Conservation (phyloP, 225 moss, liverwort and hornwort genomes). For the Bryoerythrophyllum caledonicum region DNA sequence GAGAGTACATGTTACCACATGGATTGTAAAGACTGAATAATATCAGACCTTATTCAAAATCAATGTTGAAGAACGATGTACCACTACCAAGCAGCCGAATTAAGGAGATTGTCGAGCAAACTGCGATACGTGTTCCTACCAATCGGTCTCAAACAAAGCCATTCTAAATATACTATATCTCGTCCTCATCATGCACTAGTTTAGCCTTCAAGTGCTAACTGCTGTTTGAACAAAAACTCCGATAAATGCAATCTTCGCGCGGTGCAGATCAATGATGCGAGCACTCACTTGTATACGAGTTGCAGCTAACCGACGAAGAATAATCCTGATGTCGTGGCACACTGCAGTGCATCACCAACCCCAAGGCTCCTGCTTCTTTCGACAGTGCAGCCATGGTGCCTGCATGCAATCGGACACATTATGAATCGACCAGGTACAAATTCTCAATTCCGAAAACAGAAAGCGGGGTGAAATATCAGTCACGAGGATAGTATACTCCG, state of each 20-base stretch:
- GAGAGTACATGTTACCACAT: background rate
- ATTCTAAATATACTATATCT: background rate
- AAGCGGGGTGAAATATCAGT: background rate
- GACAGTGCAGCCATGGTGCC: slow-evolving; percentile 28
- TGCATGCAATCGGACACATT: background rate
- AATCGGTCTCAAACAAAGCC: background rate
- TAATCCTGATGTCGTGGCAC: background rate
- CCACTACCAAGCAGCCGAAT: background rate
- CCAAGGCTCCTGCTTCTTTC: slow-evolving; percentile 15
- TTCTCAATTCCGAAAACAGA: background rate
- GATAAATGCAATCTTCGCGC: background rate
- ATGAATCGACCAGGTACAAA: background rate
- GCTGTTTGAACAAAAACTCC: background rate
- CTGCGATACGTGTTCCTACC: background rate
- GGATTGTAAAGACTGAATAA: background rate
- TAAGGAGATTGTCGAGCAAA: background rate
- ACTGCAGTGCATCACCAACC: slow-evolving; percentile 16
- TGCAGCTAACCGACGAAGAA: slow-evolving; percentile 8
- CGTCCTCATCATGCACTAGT: background rate
- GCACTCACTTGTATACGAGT: slow-evolving; percentile 28
- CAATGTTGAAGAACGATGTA: background rate
- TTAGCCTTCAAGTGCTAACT: background rate
- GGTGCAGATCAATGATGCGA: background rate
- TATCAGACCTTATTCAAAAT: slow-evolving; percentile 2
- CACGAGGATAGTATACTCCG: background rate